Base-by-base conservation (phyloP, 2,329 filamentous ascomycete genomes). In the Lecanicillium sp. region DNA sequence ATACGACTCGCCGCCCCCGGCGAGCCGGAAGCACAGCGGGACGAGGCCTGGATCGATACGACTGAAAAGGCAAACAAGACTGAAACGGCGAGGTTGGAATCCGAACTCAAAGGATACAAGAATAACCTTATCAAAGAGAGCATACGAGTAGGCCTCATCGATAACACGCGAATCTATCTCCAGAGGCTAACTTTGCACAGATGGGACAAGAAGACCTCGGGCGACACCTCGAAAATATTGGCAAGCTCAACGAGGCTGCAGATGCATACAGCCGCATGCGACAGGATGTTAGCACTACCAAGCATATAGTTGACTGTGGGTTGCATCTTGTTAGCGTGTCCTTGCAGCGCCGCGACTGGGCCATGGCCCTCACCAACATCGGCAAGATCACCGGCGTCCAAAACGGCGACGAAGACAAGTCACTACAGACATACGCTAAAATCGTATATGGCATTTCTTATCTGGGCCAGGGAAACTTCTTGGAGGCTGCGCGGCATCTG, bases 111-210 rank as follows among this genome's bases (percentile, higher is more conserved):
- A 59, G 83, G 82, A 2, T 97, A 97, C 62, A 95, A 92, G 64
- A 95, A 96, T 57, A 98, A 97, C 53, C 66, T 97, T 31, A 88
- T 98, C 52, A 95, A 96, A 58, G 92, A 98, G 65, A 96, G 88
- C 65, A 95, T 97, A 53, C 68, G 89, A 49, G 88, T 94, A 69
- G 33, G 44, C 39, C 8, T 14, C 4, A 6, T 28, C 31, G n/a
- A 27, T 9, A 11, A n/a, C 25, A 13, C 36, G 11, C 5, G 17
- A 15, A 3, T 15, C 19, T 20, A 17, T 34, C 6, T 31, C 9
- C 20, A 19, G 27, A 14, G 5, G 29, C 40, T 45, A 33, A 50
- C 45, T n/a, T 33, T 33, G 32, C 15, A 14, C 49, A 94, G 86
- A 96, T 97, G 80, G 90, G 87, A 32, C 85, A 96, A 52, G 88